A percentile compares a stretch with the other conserved stretches of the same genome.
Evolutionary conservation across 768 basidiomycete species (phyloP).

Genomic region (Lactarius sanguifluus): DNA sequence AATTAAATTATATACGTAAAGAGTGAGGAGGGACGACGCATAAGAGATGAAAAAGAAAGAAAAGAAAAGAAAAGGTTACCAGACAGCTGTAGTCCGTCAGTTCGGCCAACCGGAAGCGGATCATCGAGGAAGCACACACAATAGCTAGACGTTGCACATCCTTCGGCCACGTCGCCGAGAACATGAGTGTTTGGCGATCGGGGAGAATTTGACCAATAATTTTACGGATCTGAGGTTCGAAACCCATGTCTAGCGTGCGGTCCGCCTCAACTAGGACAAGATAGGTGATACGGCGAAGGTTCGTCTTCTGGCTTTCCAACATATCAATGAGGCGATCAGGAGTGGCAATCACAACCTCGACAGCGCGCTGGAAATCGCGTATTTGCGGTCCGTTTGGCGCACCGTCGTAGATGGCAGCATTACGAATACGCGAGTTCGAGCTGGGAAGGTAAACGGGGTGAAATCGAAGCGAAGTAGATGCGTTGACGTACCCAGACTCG

Average conservation of each 20-base stretch:
- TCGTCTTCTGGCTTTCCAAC: conserved; percentile 96
- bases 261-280: conserved; percentile 99
- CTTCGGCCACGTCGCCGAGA: conserved; percentile 99
- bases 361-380: conserved; percentile 93
- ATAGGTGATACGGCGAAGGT: conserved; percentile 93
- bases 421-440: conserved; percentile 91
- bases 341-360: conserved; percentile 99
- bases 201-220: conserved; percentile 97
- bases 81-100: background rate
- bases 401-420: conserved; percentile 98
- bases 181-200: conserved; percentile 98
- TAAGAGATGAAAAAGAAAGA: too few species aligned
- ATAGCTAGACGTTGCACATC: conserved; percentile 97
- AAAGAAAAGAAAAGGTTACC: too few species aligned
- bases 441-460: conserved; percentile 39
- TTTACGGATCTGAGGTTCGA: conserved; percentile 99
- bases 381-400: conserved; percentile 99
- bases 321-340: conserved; percentile 99
- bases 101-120: background rate
- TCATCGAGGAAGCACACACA: conserved; percentile 42
- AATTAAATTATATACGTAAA: too few species aligned
- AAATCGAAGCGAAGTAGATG: conserved; percentile 13
- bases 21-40: too few species aligned
- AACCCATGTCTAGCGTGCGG: conserved; percentile 99
- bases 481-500: conserved; percentile 81